A percentile compares a stretch with the other conserved stretches of the same genome.
phyloP scores from a whole-genome alignment of 2,329 filamentous ascomycete genomes.

The Bimuria novae-zelandiae region DNA sequence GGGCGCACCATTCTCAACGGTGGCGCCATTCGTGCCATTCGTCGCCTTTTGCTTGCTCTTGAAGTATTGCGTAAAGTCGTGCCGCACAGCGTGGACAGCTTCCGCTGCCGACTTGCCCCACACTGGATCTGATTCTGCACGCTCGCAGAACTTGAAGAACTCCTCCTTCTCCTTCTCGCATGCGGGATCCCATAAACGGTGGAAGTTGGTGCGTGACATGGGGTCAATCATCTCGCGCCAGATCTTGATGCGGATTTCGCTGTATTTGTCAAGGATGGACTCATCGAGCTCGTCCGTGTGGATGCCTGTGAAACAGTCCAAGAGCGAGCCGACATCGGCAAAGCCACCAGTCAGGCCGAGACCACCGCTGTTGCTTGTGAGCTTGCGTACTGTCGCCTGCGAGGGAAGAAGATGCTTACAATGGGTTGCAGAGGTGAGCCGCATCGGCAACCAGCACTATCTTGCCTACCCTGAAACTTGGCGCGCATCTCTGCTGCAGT shows the following conservation, averaged over 20 bases:
- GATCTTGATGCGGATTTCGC: slow-evolving; percentile 38
- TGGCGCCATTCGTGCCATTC: slow-evolving; percentile 21
- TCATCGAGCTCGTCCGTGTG: slow-evolving; percentile 41
- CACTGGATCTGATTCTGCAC: slow-evolving; percentile 34
- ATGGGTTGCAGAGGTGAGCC: slow-evolving; percentile 62
- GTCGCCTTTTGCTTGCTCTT: slow-evolving; percentile 30
- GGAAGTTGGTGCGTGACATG: slow-evolving; percentile 49
- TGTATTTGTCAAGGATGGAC: slow-evolving; percentile 42
- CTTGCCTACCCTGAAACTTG: slow-evolving; percentile 61
- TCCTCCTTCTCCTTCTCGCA: slow-evolving; percentile 33
- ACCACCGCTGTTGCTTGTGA: slow-evolving; percentile 52
- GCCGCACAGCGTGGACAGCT: slow-evolving; percentile 32
- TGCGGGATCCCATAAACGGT: slow-evolving; percentile 39
- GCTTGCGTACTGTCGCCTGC: background rate
- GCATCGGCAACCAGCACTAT: slow-evolving; percentile 65
- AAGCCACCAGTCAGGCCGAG: slow-evolving; percentile 68
- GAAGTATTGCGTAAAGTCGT: slow-evolving; percentile 45
- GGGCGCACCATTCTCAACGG: slow-evolving; percentile 7
- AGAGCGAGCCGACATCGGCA: slow-evolving; percentile 65
- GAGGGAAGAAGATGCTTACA: slow-evolving; percentile 26
- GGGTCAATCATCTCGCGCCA: slow-evolving; percentile 44
- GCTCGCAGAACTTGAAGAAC: slow-evolving; percentile 40
- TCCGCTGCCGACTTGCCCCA: slow-evolving; percentile 34
- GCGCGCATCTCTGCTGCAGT: slow-evolving; percentile 65
- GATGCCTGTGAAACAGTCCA: slow-evolving; percentile 58